Conservation (phyloP, 257 asterid species). For the Scutellaria minor region DNA sequence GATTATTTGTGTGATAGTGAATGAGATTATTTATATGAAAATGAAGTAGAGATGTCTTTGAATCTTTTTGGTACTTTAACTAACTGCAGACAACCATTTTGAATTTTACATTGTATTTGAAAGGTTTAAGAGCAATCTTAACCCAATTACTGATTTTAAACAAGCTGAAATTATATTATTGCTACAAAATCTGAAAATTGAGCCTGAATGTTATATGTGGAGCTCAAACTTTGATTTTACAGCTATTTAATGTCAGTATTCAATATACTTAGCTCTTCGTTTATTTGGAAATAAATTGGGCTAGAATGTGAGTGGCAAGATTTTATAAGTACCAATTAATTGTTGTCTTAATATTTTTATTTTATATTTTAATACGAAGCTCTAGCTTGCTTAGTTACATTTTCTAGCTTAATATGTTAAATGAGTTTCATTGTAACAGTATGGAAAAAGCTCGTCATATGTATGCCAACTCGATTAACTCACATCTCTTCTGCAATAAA, state of each 20-base stretch:
- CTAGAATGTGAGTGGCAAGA: too few species aligned
- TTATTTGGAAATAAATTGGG: too few species aligned
- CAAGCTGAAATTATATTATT: too few species aligned
- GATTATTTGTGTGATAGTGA: not conserved
- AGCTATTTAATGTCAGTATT: not conserved
- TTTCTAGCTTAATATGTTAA: not conserved
- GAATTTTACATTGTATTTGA: too few species aligned
- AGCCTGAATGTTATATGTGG: too few species aligned
- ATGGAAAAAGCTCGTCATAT: slow-evolving; percentile 8
- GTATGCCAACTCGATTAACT: not conserved
- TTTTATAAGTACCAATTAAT: not conserved
- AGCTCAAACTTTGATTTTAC: not conserved
- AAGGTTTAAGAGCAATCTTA: too few species aligned
- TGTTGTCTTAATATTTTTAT: not conserved
- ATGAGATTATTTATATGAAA: too few species aligned
- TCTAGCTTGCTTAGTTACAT: not conserved
- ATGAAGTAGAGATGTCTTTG: too few species aligned
- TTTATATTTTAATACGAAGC: slow-evolving; percentile 12
- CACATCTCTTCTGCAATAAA: slow-evolving; percentile 1
- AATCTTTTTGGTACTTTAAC: too few species aligned
- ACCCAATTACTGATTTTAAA: too few species aligned
- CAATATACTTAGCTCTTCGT: not conserved
- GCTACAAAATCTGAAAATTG: too few species aligned
- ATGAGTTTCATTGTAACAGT: not conserved
- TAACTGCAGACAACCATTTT: too few species aligned